A percentile compares a stretch with the other conserved stretches of the same genome.
Conservation (phyloP, 163 green algal species). For the Chlorella variabilis region DNA sequence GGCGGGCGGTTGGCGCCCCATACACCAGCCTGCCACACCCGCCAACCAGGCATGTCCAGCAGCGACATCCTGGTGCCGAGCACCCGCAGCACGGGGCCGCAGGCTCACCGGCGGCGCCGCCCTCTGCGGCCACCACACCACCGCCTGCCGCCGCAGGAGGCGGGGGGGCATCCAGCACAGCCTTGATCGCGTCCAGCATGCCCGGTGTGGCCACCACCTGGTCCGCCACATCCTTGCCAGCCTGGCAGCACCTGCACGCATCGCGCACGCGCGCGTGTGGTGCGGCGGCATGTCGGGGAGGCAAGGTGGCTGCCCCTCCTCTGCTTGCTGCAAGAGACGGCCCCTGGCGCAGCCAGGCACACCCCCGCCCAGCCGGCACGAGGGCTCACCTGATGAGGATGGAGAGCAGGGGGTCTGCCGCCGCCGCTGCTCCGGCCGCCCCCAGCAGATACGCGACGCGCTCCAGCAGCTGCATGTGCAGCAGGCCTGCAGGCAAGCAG, state of each 20-base stretch:
- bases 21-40: no score
- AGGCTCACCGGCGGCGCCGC: neutral
- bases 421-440: neutral
- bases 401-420: conserved; percentile 22
- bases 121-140: neutral
- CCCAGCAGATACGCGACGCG: conserved; percentile 36
- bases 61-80: no score
- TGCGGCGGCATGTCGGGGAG: no score
- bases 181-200: conserved; percentile 27
- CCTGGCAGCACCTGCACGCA: conserved; percentile 30
- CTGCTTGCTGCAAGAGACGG: no score
- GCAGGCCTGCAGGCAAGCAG: conserved; percentile 20
- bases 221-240: conserved; percentile 41
- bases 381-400: conserved; percentile 26
- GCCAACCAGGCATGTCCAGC: no score
- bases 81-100: no score
- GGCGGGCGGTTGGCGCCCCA: no score
- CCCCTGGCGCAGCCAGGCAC: no score
- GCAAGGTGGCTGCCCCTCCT: no score
- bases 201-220: conserved; percentile 12
- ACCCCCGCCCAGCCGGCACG: neutral
- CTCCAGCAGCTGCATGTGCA: conserved; percentile 47
- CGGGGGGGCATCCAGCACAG: conserved; percentile 20
- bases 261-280: neutral
- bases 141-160: neutral